phyloP scores from a whole-genome alignment of 768 basidiomycete species.

The Mycena olivaceomarginata region DNA sequence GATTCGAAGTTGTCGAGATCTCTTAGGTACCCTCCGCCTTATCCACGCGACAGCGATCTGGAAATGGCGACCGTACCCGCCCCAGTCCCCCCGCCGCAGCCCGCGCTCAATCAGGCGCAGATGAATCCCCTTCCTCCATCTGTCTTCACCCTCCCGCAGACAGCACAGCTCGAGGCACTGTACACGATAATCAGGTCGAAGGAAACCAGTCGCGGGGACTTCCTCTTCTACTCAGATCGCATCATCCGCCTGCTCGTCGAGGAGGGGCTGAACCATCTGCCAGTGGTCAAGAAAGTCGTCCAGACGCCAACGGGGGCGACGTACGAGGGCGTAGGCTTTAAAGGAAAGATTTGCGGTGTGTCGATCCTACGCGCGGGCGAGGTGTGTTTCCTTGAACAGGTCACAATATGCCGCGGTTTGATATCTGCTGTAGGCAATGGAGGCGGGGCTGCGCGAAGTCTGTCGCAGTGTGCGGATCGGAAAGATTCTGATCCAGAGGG shows the following conservation, averaged over 20 bases:
- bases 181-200: constrained; percentile 96
- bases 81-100: constrained; percentile 59
- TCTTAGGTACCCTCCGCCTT: neutral
- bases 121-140: constrained; percentile 79
- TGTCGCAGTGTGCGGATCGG: constrained; percentile 96
- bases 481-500: constrained; percentile 98
- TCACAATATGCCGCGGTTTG: constrained; percentile 20
- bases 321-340: constrained; percentile 95
- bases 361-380: constrained; percentile 96
- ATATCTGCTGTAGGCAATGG: constrained; percentile 85
- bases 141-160: constrained; percentile 93
- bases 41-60: neutral
- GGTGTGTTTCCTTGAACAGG: constrained; percentile 62
- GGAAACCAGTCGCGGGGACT: constrained; percentile 93
- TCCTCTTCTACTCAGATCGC: constrained; percentile 96
- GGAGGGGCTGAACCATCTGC: constrained; percentile 93
- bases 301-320: constrained; percentile 90
- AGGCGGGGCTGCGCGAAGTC: constrained; percentile 96
- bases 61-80: constrained; percentile 16
- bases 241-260: constrained; percentile 91
- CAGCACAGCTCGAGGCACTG: constrained; percentile 94
- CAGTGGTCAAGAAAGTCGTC: constrained; percentile 81
- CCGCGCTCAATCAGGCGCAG: constrained; percentile 59
- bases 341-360: constrained; percentile 97
- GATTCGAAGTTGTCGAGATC: neutral